Evolutionary conservation across 2,329 filamentous ascomycete genomes (phyloP), one percentile per base, ranked within the genome.

Genomic region (Botrytis galanthina): DNA sequence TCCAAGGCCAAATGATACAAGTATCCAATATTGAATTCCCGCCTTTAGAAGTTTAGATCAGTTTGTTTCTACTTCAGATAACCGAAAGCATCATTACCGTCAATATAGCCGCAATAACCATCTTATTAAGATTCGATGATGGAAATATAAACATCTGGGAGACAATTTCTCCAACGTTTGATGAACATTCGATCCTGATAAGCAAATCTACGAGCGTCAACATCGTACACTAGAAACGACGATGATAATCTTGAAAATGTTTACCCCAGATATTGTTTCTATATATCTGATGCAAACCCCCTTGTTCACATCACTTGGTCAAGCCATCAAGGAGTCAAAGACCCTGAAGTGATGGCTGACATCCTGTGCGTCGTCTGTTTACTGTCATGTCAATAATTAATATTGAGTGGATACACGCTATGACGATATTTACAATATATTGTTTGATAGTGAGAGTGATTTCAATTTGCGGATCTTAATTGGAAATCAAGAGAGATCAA

Each of bases 361-460:
- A 51, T 44, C 42, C 32, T 71, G 37, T 63, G 37, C 48, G 46
- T 54, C 46, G 46, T 42, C 32, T 35, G 64, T 39, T 67, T 67
- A 54, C 57, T 51, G 51, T 57, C 51, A 57, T 39, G 68, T 70
- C 57, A 62, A 57, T 57, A 57, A 61, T 71, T 9, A n/a, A 48
- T 51, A 62, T 48, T 51, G 22, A 42, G 22, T 62, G 39, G 69
- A 29, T n/a, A 44, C 42, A 61, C 68, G 39, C 54, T 48, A 61
- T 70, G 68, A 61, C 54, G 66, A 69, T 57, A 69, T 69, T 32
- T 57, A 29, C 37, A 32, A 48, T 66, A 51, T 48, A 54, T 67
- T 48, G 37, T 22, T 48, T 70, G 42, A 37, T 61, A 39, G 66
- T 35, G 66, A 42, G 51, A 20, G 48, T 69, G 32, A 69, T 69